These are phyloP conservation scores for Aspergillus campestris DNA, from an alignment of 495 filamentous ascomycete species.

Conservation along the genomic window DNA sequence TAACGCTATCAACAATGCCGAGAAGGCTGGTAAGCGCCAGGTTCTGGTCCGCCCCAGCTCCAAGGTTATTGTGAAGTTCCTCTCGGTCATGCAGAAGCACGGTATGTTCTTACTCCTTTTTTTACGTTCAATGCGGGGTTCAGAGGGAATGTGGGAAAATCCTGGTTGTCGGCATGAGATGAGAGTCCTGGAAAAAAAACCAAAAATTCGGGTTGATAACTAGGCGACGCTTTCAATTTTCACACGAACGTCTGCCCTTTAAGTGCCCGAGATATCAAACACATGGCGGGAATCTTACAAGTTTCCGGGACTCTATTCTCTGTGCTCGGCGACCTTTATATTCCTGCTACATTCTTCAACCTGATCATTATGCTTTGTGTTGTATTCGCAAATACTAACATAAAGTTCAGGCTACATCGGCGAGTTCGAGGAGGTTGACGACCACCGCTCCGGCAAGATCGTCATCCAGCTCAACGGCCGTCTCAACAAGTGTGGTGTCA, in stretches of 20 bases:
- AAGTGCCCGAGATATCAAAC: constrained; percentile 92
- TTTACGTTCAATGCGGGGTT: constrained; percentile 5
- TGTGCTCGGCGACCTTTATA: constrained; percentile 16
- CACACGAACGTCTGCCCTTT: constrained; percentile 91
- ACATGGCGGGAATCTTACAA: constrained; percentile 85
- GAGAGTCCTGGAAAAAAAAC: neutral
- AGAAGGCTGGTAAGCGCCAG: constrained; percentile 98
- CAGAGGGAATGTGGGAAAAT: neutral
- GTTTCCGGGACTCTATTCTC: constrained; percentile 52
- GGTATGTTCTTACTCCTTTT: constrained; percentile 55
- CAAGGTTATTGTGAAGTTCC: constrained; percentile 99
- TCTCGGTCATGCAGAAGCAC: constrained; percentile 97
- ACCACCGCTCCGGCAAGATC: constrained; percentile 98
- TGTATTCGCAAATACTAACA: constrained; percentile 1
- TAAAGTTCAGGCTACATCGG: constrained; percentile 80
- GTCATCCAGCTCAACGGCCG: constrained; percentile 90
- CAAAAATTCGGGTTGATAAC: constrained; percentile 90
- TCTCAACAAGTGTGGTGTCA: constrained; percentile 99
- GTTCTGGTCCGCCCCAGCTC: constrained; percentile 92
- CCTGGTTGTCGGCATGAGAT: neutral
- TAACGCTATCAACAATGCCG: constrained; percentile 99
- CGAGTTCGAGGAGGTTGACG: constrained; percentile 99
- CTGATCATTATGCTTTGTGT: constrained; percentile 58
- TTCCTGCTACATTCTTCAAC: constrained; percentile 16
- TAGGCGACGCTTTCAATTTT: constrained; percentile 79